Percentiles rank a stretch among this genome's conserved stretches.
These are phyloP conservation scores for Protomyces macrosporus DNA, from an alignment of 1,139 yeast species.

Conservation along the genomic window DNA sequence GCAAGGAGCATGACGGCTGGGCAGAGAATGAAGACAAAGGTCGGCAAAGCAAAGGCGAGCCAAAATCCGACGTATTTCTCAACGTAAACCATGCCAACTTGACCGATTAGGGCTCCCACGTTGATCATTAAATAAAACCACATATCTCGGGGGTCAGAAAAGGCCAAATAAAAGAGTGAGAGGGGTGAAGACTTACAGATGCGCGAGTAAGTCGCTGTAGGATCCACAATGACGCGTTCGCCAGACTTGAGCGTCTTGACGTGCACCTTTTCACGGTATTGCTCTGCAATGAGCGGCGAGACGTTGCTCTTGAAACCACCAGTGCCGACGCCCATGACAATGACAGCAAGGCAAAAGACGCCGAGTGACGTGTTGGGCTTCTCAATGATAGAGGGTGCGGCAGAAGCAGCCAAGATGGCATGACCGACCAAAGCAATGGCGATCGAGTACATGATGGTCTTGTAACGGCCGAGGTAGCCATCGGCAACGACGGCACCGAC, in stretches of 20 bases:
- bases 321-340: constrained; percentile 69
- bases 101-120: constrained; percentile 69
- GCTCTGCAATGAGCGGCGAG: constrained; percentile 75
- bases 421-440: constrained; percentile 58
- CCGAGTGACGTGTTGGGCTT: constrained; percentile 46
- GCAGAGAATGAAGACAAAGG: constrained; percentile 58
- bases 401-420: constrained; percentile 60
- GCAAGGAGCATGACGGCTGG: constrained; percentile 54
- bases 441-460: constrained; percentile 60
- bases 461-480: constrained; percentile 66
- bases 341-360: constrained; percentile 54
- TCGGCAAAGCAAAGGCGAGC: constrained; percentile 68
- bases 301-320: constrained; percentile 80
- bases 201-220: constrained; percentile 65
- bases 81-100: constrained; percentile 63
- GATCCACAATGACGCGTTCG: constrained; percentile 64
- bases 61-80: constrained; percentile 62
- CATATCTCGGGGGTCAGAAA: constrained; percentile 38
- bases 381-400: constrained; percentile 58
- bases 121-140: constrained; percentile 77
- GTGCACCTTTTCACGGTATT: constrained; percentile 55
- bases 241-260: constrained; percentile 58
- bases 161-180: neutral
- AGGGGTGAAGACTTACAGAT: constrained; percentile 44
- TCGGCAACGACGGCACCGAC: constrained; percentile 75